Conservation (phyloP, 169 alveolate species). For the Plasmodium reichenowi region DNA sequence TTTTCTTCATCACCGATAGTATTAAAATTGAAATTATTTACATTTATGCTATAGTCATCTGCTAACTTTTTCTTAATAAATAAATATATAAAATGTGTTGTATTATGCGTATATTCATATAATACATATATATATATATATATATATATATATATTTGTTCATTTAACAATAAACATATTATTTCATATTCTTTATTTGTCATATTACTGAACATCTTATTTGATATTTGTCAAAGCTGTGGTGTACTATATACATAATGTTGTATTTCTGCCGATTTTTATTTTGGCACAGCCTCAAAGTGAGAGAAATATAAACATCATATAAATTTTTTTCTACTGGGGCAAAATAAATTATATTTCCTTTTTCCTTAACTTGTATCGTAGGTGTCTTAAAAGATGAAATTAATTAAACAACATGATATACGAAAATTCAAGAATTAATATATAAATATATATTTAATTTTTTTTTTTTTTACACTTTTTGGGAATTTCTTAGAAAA, state of each 20-base stretch:
- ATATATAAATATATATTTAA: background rate
- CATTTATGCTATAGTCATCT: slow-evolving; percentile 49
- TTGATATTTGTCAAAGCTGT: slow-evolving; percentile 46
- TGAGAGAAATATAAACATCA: slow-evolving; percentile 44
- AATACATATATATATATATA: background rate
- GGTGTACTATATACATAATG: slow-evolving; percentile 40
- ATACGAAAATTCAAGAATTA: background rate
- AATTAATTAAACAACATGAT: background rate
- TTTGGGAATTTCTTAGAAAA: slow-evolving; percentile 51
- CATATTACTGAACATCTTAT: slow-evolving; percentile 56
- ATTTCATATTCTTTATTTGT: background rate
- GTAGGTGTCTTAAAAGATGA: slow-evolving; percentile 18
- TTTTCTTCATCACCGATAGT: slow-evolving; percentile 56
- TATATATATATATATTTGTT: background rate
- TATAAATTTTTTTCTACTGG: slow-evolving; percentile 51
- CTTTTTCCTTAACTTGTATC: slow-evolving; percentile 31
- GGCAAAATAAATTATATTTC: slow-evolving; percentile 60
- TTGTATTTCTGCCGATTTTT: slow-evolving; percentile 48
- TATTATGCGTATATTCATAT: background rate
- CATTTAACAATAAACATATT: slow-evolving; percentile 4
- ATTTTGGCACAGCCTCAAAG: slow-evolving; percentile 39
- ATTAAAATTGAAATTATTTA: slow-evolving; percentile 57
- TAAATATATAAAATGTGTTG: background rate
- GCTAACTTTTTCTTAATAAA: slow-evolving; percentile 42
- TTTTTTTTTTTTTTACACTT: slow-evolving; percentile 7